Base-by-base conservation (phyloP, 2,329 filamentous ascomycete genomes). In the Fusarium camptoceras region DNA sequence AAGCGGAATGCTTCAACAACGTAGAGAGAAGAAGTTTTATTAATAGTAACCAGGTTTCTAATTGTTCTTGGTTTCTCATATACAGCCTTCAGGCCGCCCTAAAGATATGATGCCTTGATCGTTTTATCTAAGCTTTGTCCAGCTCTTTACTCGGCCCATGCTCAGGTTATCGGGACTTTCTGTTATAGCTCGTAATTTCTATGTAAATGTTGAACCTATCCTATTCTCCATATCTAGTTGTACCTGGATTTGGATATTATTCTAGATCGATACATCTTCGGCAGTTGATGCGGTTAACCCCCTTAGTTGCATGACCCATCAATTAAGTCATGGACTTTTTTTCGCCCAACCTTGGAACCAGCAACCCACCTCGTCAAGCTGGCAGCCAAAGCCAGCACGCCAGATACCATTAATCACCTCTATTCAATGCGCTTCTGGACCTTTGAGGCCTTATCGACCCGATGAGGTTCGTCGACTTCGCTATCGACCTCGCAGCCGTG, bases 401-500 rank as follows among this genome's bases (percentile, higher is more conserved):
- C 61, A 55, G 49, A 59, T 37, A 59, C 31, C 6, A 53, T 46
- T 41, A 25, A 56, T 51, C 8, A 51, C 49, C 41, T 51, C 41
- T 37, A 34, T 46, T 72, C 74, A 56, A 78, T 76, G 76, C 54
- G 59, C 71, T 34, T 57, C 55, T 64, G 68, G 68, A 59, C 63
- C 60, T 55, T 39, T 30, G 68, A 73, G 75, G 73, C 68, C 67
- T 62, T 46, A 49, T 63, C 75, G 47, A 47, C 73, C 68, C 73
- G 72, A 89, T 89, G 87, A 82, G 87, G 79, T 83, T 89, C 85
- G 87, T 86, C 81, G 90, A 87, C 81, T 88, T 85, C 76, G 82
- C 85, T 68, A 83, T 94, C 77, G 92, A 94, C 82, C 83, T 92
- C 74, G 88, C 90, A 72, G 88, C 90, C 65, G 84, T 94, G 70